Evolutionary conservation across 139 green algal genomes (phyloP), one percentile per base, ranked within the genome.

Genomic region (Chlamydomonas sphaeroides): DNA sequence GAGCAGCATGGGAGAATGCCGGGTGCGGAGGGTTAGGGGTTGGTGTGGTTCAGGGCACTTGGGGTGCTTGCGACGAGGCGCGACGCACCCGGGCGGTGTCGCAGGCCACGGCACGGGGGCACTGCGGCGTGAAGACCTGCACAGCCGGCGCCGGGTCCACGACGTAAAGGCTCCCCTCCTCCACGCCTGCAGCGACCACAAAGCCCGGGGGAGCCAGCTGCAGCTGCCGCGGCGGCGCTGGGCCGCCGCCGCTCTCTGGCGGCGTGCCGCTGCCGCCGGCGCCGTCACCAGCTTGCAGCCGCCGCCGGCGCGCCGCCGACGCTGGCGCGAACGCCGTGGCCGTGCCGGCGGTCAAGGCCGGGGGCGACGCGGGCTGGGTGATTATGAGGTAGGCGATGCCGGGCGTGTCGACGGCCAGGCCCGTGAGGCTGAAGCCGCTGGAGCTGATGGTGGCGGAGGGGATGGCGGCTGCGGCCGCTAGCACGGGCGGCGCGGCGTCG

Each of bases 311-410:
- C n/a, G n/a, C n/a, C n/a, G n/a, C n/a, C n/a, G n/a, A n/a, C n/a
- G n/a, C n/a, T n/a, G n/a, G n/a, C n/a, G n/a, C n/a, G n/a, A n/a
- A n/a, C n/a, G n/a, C n/a, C n/a, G n/a, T n/a, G n/a, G n/a, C n/a
- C n/a, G n/a, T n/a, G n/a, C n/a, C n/a, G n/a, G n/a, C n/a, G n/a
- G n/a, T n/a, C n/a, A n/a, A n/a, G n/a, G n/a, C n/a, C n/a, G n/a
- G n/a, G n/a, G n/a, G n/a, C n/a, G n/a, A n/a, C 38, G 49, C 3
- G 0, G 85, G 88, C 41, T 38, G 32, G 15, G 82, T 80, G 1
- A 89, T 82, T 30, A 91, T 61, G 0, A 89, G 61, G 53, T 87
- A 84, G 6, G 62, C 49, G 1, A 87, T 53, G 28, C 85, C 88
- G 15, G 78, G 74, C 33, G 68, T 85, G 85, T 91, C 82, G 39